phyloP scores from a whole-genome alignment of 345 rosid genomes.

The Dipteronia dyeriana region DNA sequence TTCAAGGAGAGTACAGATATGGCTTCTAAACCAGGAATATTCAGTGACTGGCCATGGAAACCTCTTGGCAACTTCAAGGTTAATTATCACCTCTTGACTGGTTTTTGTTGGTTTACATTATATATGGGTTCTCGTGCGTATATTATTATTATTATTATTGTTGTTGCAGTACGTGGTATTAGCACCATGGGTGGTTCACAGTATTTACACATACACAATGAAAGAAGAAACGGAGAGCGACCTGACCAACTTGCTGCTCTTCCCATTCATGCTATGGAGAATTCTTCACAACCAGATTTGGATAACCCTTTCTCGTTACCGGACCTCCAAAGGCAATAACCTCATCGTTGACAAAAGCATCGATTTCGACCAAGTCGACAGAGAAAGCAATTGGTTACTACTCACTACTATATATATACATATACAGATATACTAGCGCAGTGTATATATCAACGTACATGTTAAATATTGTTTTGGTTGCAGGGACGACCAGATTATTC shows the following conservation, averaged over 20 bases:
- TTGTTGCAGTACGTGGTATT: conserved; percentile 41
- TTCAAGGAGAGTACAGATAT: neutral
- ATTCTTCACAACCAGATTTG: conserved; percentile 56
- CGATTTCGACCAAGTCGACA: conserved; percentile 66
- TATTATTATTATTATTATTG: too few relatives aligned
- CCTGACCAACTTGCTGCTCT: conserved; percentile 22
- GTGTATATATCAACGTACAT: neutral
- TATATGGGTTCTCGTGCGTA: too few relatives aligned
- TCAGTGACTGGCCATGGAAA: conserved; percentile 42
- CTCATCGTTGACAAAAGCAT: conserved; percentile 53
- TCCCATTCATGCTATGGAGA: conserved; percentile 36
- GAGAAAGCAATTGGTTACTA: conserved; percentile 55
- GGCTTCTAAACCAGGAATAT: conserved; percentile 37
- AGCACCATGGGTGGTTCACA: conserved; percentile 52
- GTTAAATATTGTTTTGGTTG: neutral
- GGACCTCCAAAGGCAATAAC: conserved; percentile 49
- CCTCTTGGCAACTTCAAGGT: conserved; percentile 41
- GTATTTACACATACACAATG: conserved; percentile 31
- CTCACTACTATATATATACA: neutral
- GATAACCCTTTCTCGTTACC: conserved; percentile 49
- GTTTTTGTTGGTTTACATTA: neutral
- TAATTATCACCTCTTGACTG: neutral
- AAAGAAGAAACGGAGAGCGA: conserved; percentile 33
- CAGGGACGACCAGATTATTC: conserved; percentile 58
- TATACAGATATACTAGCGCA: too few relatives aligned